Conservation (phyloP, 768 basidiomycete genomes). For the Clavaria fumosa region DNA sequence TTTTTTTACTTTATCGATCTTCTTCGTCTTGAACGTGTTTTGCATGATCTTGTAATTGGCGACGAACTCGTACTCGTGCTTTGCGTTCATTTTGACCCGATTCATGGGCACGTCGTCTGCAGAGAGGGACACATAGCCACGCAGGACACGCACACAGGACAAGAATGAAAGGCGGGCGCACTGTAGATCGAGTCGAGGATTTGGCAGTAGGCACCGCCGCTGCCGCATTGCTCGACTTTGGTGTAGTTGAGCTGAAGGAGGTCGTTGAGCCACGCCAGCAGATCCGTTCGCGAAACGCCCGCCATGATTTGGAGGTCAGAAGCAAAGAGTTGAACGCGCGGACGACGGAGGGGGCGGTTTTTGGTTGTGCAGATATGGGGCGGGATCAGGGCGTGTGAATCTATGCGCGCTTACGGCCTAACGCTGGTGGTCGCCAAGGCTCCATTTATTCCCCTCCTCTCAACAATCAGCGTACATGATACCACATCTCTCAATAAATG, state of each 20-base stretch:
- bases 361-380: too few relatives aligned
- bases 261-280: constrained; percentile 88
- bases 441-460: too few relatives aligned
- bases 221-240: constrained; percentile 85
- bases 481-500: too few relatives aligned
- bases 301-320: constrained; percentile 19
- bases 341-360: too few relatives aligned
- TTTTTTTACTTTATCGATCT: constrained; percentile 94
- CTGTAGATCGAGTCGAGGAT: constrained; percentile 90
- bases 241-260: constrained; percentile 83
- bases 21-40: constrained; percentile 78
- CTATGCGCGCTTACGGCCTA: too few relatives aligned
- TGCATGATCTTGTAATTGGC: constrained; percentile 95
- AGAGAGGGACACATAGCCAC: constrained; percentile 7
- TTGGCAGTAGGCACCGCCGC: constrained; percentile 89
- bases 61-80: constrained; percentile 89
- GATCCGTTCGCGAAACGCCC: constrained; percentile 72
- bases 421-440: too few relatives aligned
- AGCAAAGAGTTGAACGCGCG: too few relatives aligned
- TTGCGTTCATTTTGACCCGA: constrained; percentile 91
- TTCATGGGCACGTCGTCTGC: constrained; percentile 75
- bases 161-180: constrained; percentile 23
- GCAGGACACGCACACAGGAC: constrained; percentile 6
- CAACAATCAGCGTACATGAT: too few relatives aligned
- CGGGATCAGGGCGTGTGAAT: too few relatives aligned